Base-by-base conservation (phyloP, 2,329 filamentous ascomycete species). In the Purpureocillium lavendulum region DNA sequence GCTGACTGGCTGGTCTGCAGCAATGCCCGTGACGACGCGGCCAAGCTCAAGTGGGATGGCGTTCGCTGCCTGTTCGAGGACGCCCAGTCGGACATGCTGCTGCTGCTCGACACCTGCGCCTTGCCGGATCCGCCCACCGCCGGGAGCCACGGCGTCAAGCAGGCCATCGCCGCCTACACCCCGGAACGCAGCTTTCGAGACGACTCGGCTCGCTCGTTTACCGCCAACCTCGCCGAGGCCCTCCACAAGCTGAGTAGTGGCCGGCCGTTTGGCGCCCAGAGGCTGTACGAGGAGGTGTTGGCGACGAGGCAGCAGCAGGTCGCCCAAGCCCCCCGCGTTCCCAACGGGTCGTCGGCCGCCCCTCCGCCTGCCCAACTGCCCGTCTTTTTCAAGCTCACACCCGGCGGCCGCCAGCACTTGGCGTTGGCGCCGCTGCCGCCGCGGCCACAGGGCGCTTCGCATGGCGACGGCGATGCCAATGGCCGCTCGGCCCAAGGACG, bases 21-120 rank as follows among this genome's bases (percentile, higher is more conserved):
- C 60, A 75, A 77, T 57, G 45, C 67, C 33, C 66, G 69, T 35
- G 70, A 75, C 45, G 72, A 78, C 52, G 69, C 77, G n/a, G 65
- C 75, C 26, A 77, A 71, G 55, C 60, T 82, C 21, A 80, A 74
- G 49, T 82, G 78, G 77, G 70, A 73, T 47, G 73, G 73, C n/a
- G 67, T 82, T 2, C 71, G 75, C 40, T 78, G 71, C 51, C 58
- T 80, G 13, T 69, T 82, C 37, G 77, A 82, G 46, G 76, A 82
- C 53, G 70, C 74, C 2, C 71, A 73, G 44, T 78, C 76, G 4
- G 78, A 82, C 53, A 75, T 82, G 29, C 64, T 82, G 12, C 59
- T 82, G 5, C 58, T 82, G 11, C 64, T 82, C 18, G 78, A 82
- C 54, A 75, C 73, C n/a, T 80, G 75, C 50, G 69, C 72, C 10